phyloP scores from a whole-genome alignment of 2,329 filamentous ascomycete species.

The Passalora sequoiae region DNA sequence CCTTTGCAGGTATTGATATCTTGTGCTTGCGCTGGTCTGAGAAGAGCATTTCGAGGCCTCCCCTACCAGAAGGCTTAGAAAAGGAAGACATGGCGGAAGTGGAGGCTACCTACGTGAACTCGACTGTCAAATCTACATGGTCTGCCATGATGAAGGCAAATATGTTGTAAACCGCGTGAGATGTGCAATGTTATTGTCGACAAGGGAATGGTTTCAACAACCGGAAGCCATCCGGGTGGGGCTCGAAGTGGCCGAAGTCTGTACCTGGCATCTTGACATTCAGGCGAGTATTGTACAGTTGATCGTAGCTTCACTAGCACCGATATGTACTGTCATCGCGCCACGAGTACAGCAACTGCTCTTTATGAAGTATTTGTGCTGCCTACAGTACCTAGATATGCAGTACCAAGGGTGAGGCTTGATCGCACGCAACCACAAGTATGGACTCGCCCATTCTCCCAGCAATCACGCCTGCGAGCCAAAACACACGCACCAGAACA shows the following conservation, averaged over 20 bases:
- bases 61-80: slow-evolving; percentile 45
- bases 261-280: too few relatives aligned
- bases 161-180: background rate
- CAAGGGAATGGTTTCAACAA: too few relatives aligned
- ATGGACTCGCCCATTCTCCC: slow-evolving; percentile 21
- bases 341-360: slow-evolving; percentile 27
- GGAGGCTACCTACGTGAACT: slow-evolving; percentile 59
- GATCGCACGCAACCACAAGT: background rate
- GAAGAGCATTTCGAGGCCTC: slow-evolving; percentile 92
- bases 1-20: slow-evolving; percentile 61
- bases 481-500: slow-evolving; percentile 36
- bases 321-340: background rate
- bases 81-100: slow-evolving; percentile 3
- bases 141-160: slow-evolving; percentile 16
- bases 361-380: slow-evolving; percentile 44
- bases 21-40: slow-evolving; percentile 70
- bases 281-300: too few relatives aligned
- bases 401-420: slow-evolving; percentile 8
- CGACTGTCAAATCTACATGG: slow-evolving; percentile 58
- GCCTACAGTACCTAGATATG: slow-evolving; percentile 24
- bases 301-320: too few relatives aligned
- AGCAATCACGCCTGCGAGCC: slow-evolving; percentile 22
- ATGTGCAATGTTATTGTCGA: background rate
- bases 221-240: too few relatives aligned
- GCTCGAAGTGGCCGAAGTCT: too few relatives aligned